Evolutionary conservation across 805 yeast species (phyloP).

Genomic region (Teunomyces panamensis): DNA sequence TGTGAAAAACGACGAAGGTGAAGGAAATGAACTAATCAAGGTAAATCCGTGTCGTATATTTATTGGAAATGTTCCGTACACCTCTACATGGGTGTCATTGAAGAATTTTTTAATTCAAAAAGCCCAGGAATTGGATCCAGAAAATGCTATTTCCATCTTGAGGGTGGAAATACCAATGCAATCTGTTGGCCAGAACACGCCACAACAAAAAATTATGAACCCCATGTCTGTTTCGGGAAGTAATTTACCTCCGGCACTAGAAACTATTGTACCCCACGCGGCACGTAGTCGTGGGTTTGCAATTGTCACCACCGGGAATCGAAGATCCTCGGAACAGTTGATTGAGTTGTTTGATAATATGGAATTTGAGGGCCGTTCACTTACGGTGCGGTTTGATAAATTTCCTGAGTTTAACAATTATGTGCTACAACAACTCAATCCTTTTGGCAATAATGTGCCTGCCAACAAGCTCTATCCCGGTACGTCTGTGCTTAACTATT

Average conservation of each 20-base stretch:
- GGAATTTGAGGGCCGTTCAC: conserved; percentile 55
- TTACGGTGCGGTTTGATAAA: conserved; percentile 61
- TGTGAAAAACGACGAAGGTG: conserved; percentile 18
- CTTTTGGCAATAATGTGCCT: conserved; percentile 5
- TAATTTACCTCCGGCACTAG: neutral
- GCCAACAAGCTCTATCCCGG: conserved; percentile 6
- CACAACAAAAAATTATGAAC: neutral
- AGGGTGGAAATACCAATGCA: conserved; percentile 44
- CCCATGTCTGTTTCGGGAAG: neutral
- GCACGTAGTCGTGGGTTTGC: conserved; percentile 56
- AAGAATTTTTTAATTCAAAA: conserved; percentile 24
- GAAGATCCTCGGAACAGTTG: conserved; percentile 45
- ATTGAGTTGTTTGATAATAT: conserved; percentile 50
- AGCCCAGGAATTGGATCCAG: conserved; percentile 26
- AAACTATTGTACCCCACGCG: neutral
- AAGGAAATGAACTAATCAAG: conserved; percentile 12
- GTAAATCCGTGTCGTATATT: conserved; percentile 47
- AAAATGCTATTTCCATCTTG: conserved; percentile 21
- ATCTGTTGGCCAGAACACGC: neutral
- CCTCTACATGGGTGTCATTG: conserved; percentile 36
- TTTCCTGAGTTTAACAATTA: conserved; percentile 42
- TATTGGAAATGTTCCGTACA: conserved; percentile 56
- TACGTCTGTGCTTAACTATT: conserved; percentile 14
- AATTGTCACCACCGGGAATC: conserved; percentile 50
- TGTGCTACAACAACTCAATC: conserved; percentile 23